Evolutionary conservation across 345 rosid genomes (phyloP).

Genomic region (Salix exigua): DNA sequence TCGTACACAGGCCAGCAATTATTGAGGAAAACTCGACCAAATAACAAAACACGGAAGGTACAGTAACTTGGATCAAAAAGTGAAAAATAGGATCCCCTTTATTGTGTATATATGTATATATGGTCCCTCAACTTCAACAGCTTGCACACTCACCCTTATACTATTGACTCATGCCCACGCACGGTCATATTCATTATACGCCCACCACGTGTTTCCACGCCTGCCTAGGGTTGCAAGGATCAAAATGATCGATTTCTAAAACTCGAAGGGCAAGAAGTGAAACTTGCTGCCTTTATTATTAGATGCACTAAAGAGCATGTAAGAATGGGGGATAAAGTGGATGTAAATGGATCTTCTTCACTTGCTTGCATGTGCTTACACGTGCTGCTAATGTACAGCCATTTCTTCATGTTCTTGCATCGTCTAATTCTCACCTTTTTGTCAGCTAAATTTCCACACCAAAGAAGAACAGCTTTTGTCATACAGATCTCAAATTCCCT

Average conservation of each 20-base stretch:
- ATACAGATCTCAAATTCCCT: background rate
- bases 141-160: too few relatives aligned
- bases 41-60: background rate
- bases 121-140: background rate
- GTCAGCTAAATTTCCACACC: background rate
- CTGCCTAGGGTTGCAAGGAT: background rate
- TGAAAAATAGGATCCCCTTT: background rate
- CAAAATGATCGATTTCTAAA: background rate
- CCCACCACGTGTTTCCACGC: background rate
- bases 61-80: background rate
- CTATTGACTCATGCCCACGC: background rate
- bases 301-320: background rate
- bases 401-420: background rate
- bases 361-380: conserved; percentile 4
- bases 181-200: background rate
- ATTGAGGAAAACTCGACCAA: background rate
- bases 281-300: background rate
- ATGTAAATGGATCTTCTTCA: background rate
- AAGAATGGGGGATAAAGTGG: background rate
- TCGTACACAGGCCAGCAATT: background rate
- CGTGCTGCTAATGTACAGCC: background rate
- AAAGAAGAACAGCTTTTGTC: background rate
- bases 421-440: background rate
- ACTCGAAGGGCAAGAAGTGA: background rate
- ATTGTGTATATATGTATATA: background rate